Conservation (phyloP, 169 alveolate species). For the Plasmodium knowlesi region DNA sequence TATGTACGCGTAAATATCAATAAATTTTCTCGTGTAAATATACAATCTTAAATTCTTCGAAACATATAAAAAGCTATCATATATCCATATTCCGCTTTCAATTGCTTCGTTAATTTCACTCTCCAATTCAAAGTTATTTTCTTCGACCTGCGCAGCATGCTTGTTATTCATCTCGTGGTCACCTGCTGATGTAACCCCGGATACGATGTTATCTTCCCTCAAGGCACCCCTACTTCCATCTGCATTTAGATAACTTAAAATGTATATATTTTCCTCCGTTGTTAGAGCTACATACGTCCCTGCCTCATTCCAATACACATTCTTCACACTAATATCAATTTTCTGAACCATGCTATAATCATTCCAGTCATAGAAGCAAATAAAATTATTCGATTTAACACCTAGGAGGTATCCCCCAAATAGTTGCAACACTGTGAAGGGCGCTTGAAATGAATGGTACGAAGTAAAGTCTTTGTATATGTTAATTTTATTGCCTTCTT, state of each 20-base stretch:
- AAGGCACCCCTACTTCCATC: background rate
- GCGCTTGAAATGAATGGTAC: conserved; percentile 89
- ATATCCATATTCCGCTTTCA: conserved; percentile 89
- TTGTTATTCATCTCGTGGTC: background rate
- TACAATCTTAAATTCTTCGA: conserved; percentile 84
- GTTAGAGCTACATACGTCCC: conserved; percentile 81
- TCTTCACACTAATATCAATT: conserved; percentile 68
- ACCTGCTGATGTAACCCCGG: background rate
- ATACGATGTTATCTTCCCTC: background rate
- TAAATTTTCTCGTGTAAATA: conserved; percentile 84
- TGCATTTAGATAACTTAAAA: conserved; percentile 75
- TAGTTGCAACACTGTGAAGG: conserved; percentile 87
- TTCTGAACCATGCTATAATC: conserved; percentile 77
- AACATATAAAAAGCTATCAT: conserved; percentile 85
- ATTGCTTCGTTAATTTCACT: conserved; percentile 82
- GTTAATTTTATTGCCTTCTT: conserved; percentile 87
- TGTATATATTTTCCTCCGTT: conserved; percentile 77
- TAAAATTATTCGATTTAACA: conserved; percentile 90
- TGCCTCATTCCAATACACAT: conserved; percentile 82
- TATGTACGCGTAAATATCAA: conserved; percentile 86
- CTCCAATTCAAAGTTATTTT: conserved; percentile 78
- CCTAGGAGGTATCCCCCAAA: conserved; percentile 93
- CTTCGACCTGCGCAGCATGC: conserved; percentile 63
- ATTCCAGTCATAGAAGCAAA: conserved; percentile 96
- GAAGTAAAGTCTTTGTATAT: conserved; percentile 89